Percentiles rank a stretch among this genome's conserved stretches.
Evolutionary conservation across 129 eudicot genomes (phyloP).

Genomic region (Ambrosia artemisiifolia): DNA sequence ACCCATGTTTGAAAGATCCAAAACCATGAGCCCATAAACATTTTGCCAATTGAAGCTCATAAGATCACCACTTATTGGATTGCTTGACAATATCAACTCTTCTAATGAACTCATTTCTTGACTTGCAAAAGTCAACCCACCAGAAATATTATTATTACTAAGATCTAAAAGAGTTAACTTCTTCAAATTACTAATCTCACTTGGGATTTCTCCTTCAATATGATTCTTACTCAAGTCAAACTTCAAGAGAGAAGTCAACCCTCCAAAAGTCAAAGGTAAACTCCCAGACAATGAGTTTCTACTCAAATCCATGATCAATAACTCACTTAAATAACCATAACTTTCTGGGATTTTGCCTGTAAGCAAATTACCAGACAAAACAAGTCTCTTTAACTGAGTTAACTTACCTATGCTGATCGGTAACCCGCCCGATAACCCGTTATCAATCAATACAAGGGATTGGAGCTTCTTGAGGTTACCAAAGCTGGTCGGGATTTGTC

Average conservation of each 20-base stretch:
- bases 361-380: slow-evolving; percentile 52
- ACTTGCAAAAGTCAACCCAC: slow-evolving; percentile 50
- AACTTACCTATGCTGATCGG: slow-evolving; percentile 50
- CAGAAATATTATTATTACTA: slow-evolving; percentile 64
- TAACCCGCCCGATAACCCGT: slow-evolving; percentile 52
- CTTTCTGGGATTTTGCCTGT: slow-evolving; percentile 54
- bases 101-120: slow-evolving; percentile 60
- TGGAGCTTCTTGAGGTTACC: slow-evolving; percentile 64
- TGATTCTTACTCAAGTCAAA: slow-evolving; percentile 71
- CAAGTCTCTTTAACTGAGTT: slow-evolving; percentile 47
- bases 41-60: slow-evolving; percentile 46
- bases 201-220: slow-evolving; percentile 53
- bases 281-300: slow-evolving; percentile 62
- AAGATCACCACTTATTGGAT: slow-evolving; percentile 62
- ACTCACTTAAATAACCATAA: slow-evolving; percentile 47
- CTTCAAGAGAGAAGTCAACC: slow-evolving; percentile 64
- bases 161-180: slow-evolving; percentile 68
- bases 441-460: slow-evolving; percentile 63
- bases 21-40: slow-evolving; percentile 38
- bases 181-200: slow-evolving; percentile 51
- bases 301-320: slow-evolving; percentile 73
- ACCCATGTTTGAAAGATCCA: slow-evolving; percentile 63
- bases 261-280: slow-evolving; percentile 55
- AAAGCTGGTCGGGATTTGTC: slow-evolving; percentile 50
- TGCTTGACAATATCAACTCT: slow-evolving; percentile 68